Evolutionary conservation across 441 rosid species (phyloP).

Genomic region (Syzygium syzygioides): DNA sequence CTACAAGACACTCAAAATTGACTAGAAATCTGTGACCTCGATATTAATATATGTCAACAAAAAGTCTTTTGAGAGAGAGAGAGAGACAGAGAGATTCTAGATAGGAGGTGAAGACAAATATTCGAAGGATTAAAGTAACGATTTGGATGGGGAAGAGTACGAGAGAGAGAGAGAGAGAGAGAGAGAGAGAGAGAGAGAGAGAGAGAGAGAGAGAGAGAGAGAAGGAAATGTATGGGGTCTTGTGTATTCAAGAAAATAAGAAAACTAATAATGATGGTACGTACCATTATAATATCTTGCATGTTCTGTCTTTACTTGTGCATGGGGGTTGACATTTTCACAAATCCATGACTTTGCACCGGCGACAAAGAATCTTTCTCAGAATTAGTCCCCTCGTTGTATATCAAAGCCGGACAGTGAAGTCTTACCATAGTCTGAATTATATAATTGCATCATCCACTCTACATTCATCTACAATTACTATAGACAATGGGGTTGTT

Average conservation of each 20-base stretch:
- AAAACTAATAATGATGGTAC: conserved; percentile 4
- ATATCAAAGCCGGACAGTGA: neutral
- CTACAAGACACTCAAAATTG: conserved; percentile 25
- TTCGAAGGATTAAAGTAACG: conserved; percentile 34
- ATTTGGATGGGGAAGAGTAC: neutral
- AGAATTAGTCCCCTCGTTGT: conserved; percentile 15
- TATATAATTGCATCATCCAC: neutral
- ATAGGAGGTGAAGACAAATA: conserved; percentile 27
- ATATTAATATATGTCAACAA: neutral
- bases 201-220: neutral
- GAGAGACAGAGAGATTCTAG: neutral
- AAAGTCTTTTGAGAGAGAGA: neutral
- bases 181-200: too few relatives aligned
- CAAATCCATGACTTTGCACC: conserved; percentile 11
- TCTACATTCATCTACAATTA: neutral
- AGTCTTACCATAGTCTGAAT: neutral
- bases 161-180: neutral
- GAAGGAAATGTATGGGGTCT: conserved; percentile 1
- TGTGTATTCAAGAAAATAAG: conserved; percentile 6
- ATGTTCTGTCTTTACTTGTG: conserved; percentile 27
- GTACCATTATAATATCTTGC: conserved; percentile 5
- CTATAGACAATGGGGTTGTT: neutral
- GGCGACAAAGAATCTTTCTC: conserved; percentile 36
- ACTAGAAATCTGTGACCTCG: conserved; percentile 17
- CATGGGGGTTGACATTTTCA: conserved; percentile 50